Percentiles rank a stretch among this genome's conserved stretches.
Evolutionary conservation across 2,329 filamentous ascomycete species (phyloP).

Genomic region (Cryphonectria japonica): DNA sequence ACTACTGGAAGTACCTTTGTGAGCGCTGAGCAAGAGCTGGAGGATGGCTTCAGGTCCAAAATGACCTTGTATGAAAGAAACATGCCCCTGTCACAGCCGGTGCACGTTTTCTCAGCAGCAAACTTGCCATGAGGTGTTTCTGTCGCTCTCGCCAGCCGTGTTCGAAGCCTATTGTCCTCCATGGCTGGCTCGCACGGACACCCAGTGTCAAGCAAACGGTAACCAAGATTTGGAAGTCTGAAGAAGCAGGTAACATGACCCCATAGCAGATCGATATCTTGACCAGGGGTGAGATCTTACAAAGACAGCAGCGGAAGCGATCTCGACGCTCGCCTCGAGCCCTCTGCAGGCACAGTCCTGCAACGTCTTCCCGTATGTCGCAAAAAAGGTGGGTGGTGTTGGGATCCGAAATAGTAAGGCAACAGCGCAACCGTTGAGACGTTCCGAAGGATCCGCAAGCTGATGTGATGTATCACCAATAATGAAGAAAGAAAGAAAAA

Average conservation of each 20-base stretch:
- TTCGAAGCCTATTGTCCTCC: not conserved
- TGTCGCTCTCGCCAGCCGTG: not conserved
- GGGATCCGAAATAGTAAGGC: not conserved
- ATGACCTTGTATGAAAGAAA: not conserved
- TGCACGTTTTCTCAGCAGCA: not conserved
- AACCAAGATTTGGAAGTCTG: not conserved
- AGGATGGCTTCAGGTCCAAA: not conserved
- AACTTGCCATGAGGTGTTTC: not conserved
- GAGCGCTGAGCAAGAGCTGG: not conserved
- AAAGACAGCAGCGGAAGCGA: not conserved
- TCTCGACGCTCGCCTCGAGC: not conserved
- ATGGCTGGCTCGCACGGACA: not conserved
- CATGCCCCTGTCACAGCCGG: not conserved
- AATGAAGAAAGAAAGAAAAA: not conserved
- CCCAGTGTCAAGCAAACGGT: not conserved
- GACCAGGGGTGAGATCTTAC: not conserved
- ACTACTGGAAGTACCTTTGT: not conserved
- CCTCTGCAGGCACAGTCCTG: not conserved
- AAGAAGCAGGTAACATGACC: not conserved
- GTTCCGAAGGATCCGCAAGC: constrained; percentile 53
- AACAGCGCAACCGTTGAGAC: constrained; percentile 41
- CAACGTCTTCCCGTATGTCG: not conserved
- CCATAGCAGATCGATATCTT: not conserved
- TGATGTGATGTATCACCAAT: constrained; percentile 45
- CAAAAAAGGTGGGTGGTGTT: not conserved